Conservation (phyloP, 164 flowering plant species). For the Chimonanthus praecox region DNA sequence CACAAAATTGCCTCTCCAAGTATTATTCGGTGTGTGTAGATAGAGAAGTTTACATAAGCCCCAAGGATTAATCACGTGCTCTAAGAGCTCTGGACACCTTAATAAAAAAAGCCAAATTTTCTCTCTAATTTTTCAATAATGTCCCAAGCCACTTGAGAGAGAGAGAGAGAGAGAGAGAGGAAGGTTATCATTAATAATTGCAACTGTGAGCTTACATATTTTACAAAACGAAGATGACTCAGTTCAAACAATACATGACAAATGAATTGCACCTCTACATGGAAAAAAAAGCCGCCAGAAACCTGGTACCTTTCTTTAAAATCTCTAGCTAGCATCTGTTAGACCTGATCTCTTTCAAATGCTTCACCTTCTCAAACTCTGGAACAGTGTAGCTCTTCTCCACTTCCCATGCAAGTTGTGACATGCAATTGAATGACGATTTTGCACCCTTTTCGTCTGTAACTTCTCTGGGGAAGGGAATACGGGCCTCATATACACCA, state of each 20-base stretch:
- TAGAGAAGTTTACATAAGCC: too few species aligned
- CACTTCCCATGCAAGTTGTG: constrained; percentile 95
- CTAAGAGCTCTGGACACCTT: too few species aligned
- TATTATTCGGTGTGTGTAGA: too few species aligned
- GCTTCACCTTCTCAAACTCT: constrained; percentile 65
- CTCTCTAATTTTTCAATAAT: too few species aligned
- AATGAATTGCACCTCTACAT: background rate
- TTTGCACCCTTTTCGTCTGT: constrained; percentile 76
- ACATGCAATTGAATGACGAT: constrained; percentile 85
- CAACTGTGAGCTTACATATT: background rate
- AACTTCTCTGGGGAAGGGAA: constrained; percentile 91
- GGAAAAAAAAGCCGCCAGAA: background rate
- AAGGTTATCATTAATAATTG: background rate
- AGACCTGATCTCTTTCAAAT: constrained; percentile 35
- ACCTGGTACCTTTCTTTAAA: background rate
- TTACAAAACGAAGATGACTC: background rate
- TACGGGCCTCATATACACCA: constrained; percentile 54
- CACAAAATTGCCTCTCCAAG: too few species aligned
- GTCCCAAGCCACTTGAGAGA: too few species aligned
- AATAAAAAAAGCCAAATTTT: too few species aligned
- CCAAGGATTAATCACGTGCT: too few species aligned
- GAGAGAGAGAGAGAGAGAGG: too few species aligned
- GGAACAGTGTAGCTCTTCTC: constrained; percentile 57
- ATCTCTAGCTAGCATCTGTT: background rate
- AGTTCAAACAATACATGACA: background rate